A percentile compares a stretch with the other conserved stretches of the same genome.
Evolutionary conservation across 2,329 filamentous ascomycete genomes (phyloP).

Genomic region (Pseudogymnoascus sp.): DNA sequence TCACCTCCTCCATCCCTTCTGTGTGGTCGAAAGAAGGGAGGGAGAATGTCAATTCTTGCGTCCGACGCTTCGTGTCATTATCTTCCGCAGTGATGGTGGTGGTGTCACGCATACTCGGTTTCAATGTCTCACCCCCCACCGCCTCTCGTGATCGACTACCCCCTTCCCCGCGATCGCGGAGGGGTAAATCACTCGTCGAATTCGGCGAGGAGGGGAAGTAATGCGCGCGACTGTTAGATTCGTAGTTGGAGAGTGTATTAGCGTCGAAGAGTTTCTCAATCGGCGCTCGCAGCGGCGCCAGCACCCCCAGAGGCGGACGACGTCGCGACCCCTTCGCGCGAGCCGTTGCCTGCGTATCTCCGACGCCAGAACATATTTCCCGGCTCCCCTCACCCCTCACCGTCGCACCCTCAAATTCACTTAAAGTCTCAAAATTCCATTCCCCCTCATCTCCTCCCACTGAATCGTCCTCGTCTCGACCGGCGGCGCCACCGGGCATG

Average conservation of each 20-base stretch:
- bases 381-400: slow-evolving; percentile 38
- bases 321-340: slow-evolving; percentile 30
- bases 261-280: slow-evolving; percentile 59
- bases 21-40: slow-evolving; percentile 29
- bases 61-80: slow-evolving; percentile 38
- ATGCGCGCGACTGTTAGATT: slow-evolving; percentile 53
- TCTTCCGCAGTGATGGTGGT: slow-evolving; percentile 42
- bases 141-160: slow-evolving; percentile 34
- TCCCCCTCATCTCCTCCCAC: slow-evolving; percentile 45
- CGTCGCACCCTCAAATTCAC: slow-evolving; percentile 49
- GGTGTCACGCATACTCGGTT: slow-evolving; percentile 50
- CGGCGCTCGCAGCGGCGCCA: slow-evolving; percentile 49
- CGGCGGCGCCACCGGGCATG: slow-evolving; percentile 48
- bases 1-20: not conserved
- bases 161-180: slow-evolving; percentile 23
- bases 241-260: slow-evolving; percentile 55
- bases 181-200: slow-evolving; percentile 44
- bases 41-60: slow-evolving; percentile 49
- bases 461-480: slow-evolving; percentile 29
- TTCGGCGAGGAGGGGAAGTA: slow-evolving; percentile 38
- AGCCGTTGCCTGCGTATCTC: too few relatives aligned
- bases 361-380: slow-evolving; percentile 23
- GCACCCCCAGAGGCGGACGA: slow-evolving; percentile 46
- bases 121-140: slow-evolving; percentile 38
- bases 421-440: slow-evolving; percentile 56